A percentile compares a stretch with the other conserved stretches of the same genome.
Conservation (phyloP, 2,329 filamentous ascomycete species). For the Phaeoacremonium minimum region DNA sequence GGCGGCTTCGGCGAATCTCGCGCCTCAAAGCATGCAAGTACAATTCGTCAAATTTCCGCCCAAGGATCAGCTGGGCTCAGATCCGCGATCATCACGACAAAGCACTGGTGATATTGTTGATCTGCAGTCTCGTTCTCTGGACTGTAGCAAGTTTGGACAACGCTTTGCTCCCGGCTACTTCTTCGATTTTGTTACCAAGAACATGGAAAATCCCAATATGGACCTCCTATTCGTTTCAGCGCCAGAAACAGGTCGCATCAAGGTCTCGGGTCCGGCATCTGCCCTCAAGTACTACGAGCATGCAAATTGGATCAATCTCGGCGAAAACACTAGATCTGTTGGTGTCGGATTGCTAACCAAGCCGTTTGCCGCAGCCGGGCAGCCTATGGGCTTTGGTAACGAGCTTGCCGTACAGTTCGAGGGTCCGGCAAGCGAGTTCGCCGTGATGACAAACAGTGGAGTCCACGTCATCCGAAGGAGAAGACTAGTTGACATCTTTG, state of each 20-base stretch:
- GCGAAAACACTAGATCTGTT: slow-evolving; percentile 59
- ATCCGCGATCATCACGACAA: slow-evolving; percentile 13
- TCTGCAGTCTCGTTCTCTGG: slow-evolving; percentile 42
- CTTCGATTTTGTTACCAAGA: slow-evolving; percentile 71
- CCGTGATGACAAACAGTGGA: slow-evolving; percentile 85
- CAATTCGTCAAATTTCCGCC: slow-evolving; percentile 95
- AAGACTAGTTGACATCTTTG: slow-evolving; percentile 88
- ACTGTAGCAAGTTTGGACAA: slow-evolving; percentile 45
- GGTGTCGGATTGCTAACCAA: slow-evolving; percentile 74
- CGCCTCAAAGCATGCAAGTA: slow-evolving; percentile 95
- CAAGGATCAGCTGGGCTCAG: slow-evolving; percentile 29
- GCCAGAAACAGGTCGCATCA: slow-evolving; percentile 84
- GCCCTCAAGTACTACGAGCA: slow-evolving; percentile 69
- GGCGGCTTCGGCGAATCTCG: slow-evolving; percentile 54
- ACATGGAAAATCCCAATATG: slow-evolving; percentile 41
- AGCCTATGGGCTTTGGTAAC: slow-evolving; percentile 82
- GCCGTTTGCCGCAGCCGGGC: slow-evolving; percentile 63
- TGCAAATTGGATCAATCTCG: slow-evolving; percentile 73
- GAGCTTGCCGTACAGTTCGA: slow-evolving; percentile 97
- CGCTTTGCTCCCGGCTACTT: slow-evolving; percentile 87
- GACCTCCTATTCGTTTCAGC: slow-evolving; percentile 79
- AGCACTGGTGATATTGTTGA: slow-evolving; percentile 36
- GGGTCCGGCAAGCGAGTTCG: slow-evolving; percentile 74
- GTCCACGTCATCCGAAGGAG: slow-evolving; percentile 81
- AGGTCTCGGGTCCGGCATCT: slow-evolving; percentile 48